These are phyloP conservation scores for Podosphaera aphanis DNA, from an alignment of 2,329 filamentous ascomycete species.

Conservation along the genomic window DNA sequence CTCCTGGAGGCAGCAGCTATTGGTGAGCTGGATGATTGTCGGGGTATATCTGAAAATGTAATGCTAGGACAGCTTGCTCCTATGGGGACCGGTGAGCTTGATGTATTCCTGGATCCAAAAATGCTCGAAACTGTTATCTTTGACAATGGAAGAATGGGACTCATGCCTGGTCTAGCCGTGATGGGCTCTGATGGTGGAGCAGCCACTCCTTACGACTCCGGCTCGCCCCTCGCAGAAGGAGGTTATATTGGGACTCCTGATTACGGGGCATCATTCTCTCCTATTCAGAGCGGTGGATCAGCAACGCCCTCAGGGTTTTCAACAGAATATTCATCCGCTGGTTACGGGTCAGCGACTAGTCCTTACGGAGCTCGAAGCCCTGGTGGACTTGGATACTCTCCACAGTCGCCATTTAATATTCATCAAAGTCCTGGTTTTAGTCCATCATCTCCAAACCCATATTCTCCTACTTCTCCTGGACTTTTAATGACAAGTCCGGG, in stretches of 20 bases:
- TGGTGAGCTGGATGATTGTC: conserved; percentile 90
- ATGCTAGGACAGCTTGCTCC: conserved; percentile 95
- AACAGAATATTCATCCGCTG: conserved; percentile 28
- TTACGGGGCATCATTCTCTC: conserved; percentile 43
- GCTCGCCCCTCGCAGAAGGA: conserved; percentile 53
- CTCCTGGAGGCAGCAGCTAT: conserved; percentile 82
- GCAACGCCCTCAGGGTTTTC: conserved; percentile 42
- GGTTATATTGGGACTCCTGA: conserved; percentile 42
- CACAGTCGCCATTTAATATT: conserved; percentile 33
- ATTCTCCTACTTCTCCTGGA: conserved; percentile 29
- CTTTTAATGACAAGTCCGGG: conserved; percentile 29
- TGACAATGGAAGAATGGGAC: conserved; percentile 67
- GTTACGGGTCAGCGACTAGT: conserved; percentile 32
- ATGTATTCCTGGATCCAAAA: conserved; percentile 76
- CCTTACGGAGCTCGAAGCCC: conserved; percentile 34
- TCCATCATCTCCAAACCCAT: conserved; percentile 6
- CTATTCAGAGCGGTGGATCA: conserved; percentile 52
- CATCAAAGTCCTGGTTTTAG: conserved; percentile 11
- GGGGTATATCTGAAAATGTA: conserved; percentile 94
- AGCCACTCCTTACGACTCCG: conserved; percentile 81
- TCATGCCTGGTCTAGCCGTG: conserved; percentile 56
- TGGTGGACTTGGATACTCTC: conserved; percentile 48
- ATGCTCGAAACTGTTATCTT: conserved; percentile 91
- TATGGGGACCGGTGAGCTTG: conserved; percentile 89
- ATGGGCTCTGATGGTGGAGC: conserved; percentile 62